Evolutionary conservation across 257 asterid species (phyloP).

Genomic region (Schizonepeta tenuifolia): DNA sequence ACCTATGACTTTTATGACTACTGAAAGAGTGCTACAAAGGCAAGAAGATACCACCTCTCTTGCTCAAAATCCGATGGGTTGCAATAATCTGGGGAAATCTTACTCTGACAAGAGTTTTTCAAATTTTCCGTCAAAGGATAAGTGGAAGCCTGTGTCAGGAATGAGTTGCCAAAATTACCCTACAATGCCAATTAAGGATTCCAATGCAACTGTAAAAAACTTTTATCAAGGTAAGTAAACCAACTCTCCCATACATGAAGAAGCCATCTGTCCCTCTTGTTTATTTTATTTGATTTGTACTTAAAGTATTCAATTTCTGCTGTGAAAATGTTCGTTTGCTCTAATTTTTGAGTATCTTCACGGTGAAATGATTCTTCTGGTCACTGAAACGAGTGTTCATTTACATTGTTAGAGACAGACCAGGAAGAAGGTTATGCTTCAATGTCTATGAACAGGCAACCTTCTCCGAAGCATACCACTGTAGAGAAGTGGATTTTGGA

Average conservation of each 20-base stretch:
- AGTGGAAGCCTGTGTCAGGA: conserved; percentile 79
- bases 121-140: conserved; percentile 59
- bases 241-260: background rate
- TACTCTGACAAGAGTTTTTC: conserved; percentile 54
- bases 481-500: conserved; percentile 78
- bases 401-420: conserved; percentile 54
- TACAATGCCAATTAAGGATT: conserved; percentile 50
- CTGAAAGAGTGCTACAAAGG: conserved; percentile 50
- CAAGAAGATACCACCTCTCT: conserved; percentile 53
- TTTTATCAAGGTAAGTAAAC: conserved; percentile 48
- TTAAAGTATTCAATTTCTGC: conserved; percentile 21
- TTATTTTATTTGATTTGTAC: conserved; percentile 20
- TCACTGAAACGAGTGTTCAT: conserved; percentile 32
- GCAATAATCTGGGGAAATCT: conserved; percentile 48
- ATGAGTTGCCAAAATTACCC: conserved; percentile 55
- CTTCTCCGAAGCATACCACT: conserved; percentile 82
- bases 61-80: conserved; percentile 50
- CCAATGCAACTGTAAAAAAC: conserved; percentile 47
- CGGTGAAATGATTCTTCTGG: conserved; percentile 24
- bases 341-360: conserved; percentile 7
- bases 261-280: background rate
- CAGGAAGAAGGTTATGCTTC: conserved; percentile 68
- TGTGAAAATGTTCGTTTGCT: conserved; percentile 11
- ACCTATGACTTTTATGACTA: conserved; percentile 46
- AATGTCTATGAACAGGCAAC: conserved; percentile 54